Percentiles rank a stretch among this genome's conserved stretches.
phyloP scores from a whole-genome alignment of 2,329 filamentous ascomycete species.

The Nemania serpens region DNA sequence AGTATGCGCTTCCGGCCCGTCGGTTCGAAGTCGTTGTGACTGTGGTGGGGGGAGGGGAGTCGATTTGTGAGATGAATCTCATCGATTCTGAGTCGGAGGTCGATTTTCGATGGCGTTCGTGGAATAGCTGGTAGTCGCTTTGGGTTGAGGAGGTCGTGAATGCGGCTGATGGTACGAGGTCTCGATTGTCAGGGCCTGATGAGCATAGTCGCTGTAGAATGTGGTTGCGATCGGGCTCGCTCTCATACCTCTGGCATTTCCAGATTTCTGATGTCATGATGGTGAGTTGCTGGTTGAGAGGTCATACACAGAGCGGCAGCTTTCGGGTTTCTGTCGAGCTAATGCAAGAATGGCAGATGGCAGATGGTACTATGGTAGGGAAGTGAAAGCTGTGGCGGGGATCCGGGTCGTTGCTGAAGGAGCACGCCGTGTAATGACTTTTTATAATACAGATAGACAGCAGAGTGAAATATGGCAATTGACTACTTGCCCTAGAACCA shows the following conservation, averaged over 20 bases:
- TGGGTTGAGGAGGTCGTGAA: no score
- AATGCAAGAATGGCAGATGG: not conserved
- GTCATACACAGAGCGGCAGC: no score
- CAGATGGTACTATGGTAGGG: no score
- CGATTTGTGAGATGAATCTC: no score
- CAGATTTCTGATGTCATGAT: slow-evolving; percentile 10
- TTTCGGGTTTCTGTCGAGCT: not conserved
- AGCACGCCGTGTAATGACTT: not conserved
- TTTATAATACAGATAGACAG: not conserved
- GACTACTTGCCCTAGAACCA: not conserved
- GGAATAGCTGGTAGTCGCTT: no score
- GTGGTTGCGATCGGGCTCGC: not conserved
- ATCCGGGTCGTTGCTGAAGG: not conserved
- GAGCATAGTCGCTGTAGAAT: slow-evolving; percentile 7
- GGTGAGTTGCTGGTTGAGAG: not conserved
- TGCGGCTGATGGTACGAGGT: no score
- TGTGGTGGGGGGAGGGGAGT: not conserved
- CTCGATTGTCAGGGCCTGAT: not conserved
- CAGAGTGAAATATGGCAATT: not conserved
- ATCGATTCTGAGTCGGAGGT: no score
- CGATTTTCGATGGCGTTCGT: no score
- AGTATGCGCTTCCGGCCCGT: not conserved
- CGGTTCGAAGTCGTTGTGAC: not conserved
- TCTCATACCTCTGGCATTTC: slow-evolving; percentile 8
- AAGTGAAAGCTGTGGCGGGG: no score